A percentile compares a stretch with the other conserved stretches of the same genome.
Conservation (phyloP, 441 rosid species). For the Biscutella laevigata region DNA sequence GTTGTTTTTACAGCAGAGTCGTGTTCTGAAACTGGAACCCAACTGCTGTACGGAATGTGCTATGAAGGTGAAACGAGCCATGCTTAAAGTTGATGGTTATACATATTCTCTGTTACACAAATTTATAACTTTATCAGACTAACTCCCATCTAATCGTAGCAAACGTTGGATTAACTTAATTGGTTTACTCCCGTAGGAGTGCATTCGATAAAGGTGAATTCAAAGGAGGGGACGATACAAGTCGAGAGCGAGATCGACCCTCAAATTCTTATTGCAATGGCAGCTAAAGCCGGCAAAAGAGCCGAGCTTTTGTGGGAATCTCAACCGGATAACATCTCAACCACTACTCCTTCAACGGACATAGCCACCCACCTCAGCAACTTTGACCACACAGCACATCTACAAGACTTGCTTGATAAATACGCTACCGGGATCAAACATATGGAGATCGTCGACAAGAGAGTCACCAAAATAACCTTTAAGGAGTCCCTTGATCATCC, state of each 20-base stretch:
- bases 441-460: slow-evolving; percentile 5
- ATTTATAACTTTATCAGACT: too few relatives aligned
- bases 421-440: slow-evolving; percentile 1
- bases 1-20: background rate
- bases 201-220: slow-evolving; percentile 16
- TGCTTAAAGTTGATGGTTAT: slow-evolving; percentile 11
- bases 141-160: too few relatives aligned
- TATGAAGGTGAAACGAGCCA: slow-evolving; percentile 1
- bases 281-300: slow-evolving; percentile 14
- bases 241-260: slow-evolving; percentile 17
- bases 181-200: too few relatives aligned
- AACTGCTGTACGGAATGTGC: background rate
- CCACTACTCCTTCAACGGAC: too few relatives aligned
- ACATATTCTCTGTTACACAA: too few relatives aligned
- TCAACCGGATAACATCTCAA: background rate
- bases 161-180: too few relatives aligned
- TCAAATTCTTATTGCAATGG: background rate
- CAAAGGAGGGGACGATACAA: slow-evolving; percentile 18
- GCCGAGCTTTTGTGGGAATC: slow-evolving; percentile 18
- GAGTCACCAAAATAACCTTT: background rate
- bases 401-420: slow-evolving; percentile 8
- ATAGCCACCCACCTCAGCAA: too few relatives aligned
- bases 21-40: slow-evolving; percentile 6
- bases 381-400: background rate
- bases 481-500: slow-evolving; percentile 1